phyloP scores from a whole-genome alignment of 805 yeast genomes.

The Pichia deserticola region DNA sequence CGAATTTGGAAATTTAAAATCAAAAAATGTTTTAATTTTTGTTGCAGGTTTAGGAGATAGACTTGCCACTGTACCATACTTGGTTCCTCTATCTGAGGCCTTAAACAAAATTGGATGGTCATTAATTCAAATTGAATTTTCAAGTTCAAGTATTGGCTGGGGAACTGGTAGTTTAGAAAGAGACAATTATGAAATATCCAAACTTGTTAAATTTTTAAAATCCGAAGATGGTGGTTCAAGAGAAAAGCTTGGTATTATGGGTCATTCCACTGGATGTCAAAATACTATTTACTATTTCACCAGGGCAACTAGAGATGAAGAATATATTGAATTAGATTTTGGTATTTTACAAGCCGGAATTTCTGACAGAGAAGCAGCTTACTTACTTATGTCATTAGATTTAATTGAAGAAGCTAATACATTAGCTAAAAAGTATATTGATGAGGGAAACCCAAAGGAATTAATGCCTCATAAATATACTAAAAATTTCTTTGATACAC shows the following conservation, averaged over 20 bases:
- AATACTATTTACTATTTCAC: conserved; percentile 59
- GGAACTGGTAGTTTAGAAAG: conserved; percentile 57
- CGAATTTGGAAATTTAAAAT: background rate
- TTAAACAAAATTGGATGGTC: conserved; percentile 46
- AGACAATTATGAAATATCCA: conserved; percentile 51
- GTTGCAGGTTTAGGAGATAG: conserved; percentile 73
- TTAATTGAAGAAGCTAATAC: conserved; percentile 15
- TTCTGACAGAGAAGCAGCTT: conserved; percentile 51
- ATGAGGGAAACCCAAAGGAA: conserved; percentile 38
- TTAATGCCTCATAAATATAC: conserved; percentile 46
- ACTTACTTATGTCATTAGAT: conserved; percentile 10
- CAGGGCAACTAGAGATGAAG: conserved; percentile 20
- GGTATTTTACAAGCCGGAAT: conserved; percentile 71
- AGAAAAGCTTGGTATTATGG: conserved; percentile 54
- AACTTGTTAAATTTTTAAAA: conserved; percentile 49
- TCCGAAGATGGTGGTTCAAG: conserved; percentile 37
- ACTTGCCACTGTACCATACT: conserved; percentile 59
- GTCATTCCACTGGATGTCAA: conserved; percentile 85
- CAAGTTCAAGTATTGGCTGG: conserved; percentile 64
- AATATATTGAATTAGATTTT: conserved; percentile 31
- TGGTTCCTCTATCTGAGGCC: conserved; percentile 36
- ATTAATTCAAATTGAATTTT: conserved; percentile 47
- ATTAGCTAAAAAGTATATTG: conserved; percentile 33
- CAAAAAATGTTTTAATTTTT: conserved; percentile 50
- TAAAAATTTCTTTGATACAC: conserved; percentile 42